Evolutionary conservation across 1,284 basidiomycete genomes (phyloP), one percentile per base, ranked within the genome.

Genomic region (Cutaneotrichosporon cavernicola): DNA sequence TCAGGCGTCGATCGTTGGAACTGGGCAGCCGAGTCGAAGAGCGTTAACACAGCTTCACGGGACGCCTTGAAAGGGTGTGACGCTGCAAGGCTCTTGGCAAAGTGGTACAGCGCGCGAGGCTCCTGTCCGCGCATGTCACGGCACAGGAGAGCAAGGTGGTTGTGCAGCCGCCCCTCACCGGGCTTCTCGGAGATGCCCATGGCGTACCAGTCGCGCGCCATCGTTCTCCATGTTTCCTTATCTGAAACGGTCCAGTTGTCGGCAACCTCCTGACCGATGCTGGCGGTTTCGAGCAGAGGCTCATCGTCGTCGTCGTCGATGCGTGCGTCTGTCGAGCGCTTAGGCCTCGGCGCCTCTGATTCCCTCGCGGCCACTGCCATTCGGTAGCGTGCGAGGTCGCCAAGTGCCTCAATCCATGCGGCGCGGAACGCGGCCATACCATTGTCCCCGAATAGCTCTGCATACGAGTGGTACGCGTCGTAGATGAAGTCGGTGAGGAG

Each of bases 321-420:
- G 18, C 64, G 53, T 7, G 66, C 60, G 9, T 61, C 73, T 58
- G 53, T 68, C 57, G 62, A 70, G 46, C 56, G 51, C 21, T 64
- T 59, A 36, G 49, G 58, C 38, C 55, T 70, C 78, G 40, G 62
- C n/a, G 72, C 72, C 77, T 79, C 76, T 11, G 75, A 69, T 40
- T 75, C 72, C 30, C 81, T 72, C 61, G 81, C 81, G 10, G 85
- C 90, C n/a, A 97, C 90, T 4, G 90, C 89, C 91, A 98, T 96
- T 57, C 91, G 86, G 77, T 97, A 98, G 32, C 95, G 85, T 0
- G 96, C 94, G 38, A 99, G 85, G 80, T 98, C 95, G 30, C 96
- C 96, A 14, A 99, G 87, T 6, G 94, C 92, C 78, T 99, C 95
- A 60, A 98, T 87, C 94, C 96, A 99, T 1, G 88, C 88, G 1